Evolutionary conservation across 495 filamentous ascomycete species (phyloP), one percentile per base, ranked within the genome.

Genomic region (Aspergillus steynii): DNA sequence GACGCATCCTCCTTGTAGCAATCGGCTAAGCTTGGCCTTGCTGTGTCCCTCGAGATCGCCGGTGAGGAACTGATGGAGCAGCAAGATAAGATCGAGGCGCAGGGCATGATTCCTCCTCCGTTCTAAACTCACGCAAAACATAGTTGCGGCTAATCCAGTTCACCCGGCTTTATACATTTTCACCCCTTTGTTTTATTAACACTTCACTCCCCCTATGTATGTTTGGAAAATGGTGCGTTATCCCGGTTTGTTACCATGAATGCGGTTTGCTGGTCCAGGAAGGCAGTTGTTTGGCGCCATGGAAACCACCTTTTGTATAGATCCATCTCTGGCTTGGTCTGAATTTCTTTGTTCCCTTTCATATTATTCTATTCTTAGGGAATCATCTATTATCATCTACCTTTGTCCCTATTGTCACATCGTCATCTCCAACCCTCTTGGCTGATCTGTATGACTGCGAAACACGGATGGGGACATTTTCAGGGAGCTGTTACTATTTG

Each of bases 21-120:
- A 89, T 82, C 88, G 76, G 90, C 94, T 61, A 98, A 97, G 81
- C 83, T 98, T 71, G 96, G 96, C 61, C 82, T 99, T 61, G 92
- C 91, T 55, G 91, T 99, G 58, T 95, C 91, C 50, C 92, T 99
- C 67, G 96, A 99, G 82, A 86, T 91, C 58, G 87, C 89, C 56
- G 82, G 86, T 53, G 93, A 97, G 70, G 94, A 96, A 67, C 78
- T 98, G 69, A 92, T 96, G 83, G 91, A 94, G 73, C 89, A 92
- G 76, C 90, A 96, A 79, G 92, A 97, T 74, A 82, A 80, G 73
- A 75, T 80, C 55, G 80, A 80, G 28, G 68, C 76, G 45, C 70
- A 80, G 61, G 72, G 68, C 67, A 74, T 82, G 65, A 68, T 77
- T 31, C 78, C 78, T 62, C 79, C 80, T 60, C 83, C 83, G 48